Evolutionary conservation across 768 basidiomycete genomes (phyloP), one percentile per base, ranked within the genome.

Genomic region (Xanthoconium stramineum): DNA sequence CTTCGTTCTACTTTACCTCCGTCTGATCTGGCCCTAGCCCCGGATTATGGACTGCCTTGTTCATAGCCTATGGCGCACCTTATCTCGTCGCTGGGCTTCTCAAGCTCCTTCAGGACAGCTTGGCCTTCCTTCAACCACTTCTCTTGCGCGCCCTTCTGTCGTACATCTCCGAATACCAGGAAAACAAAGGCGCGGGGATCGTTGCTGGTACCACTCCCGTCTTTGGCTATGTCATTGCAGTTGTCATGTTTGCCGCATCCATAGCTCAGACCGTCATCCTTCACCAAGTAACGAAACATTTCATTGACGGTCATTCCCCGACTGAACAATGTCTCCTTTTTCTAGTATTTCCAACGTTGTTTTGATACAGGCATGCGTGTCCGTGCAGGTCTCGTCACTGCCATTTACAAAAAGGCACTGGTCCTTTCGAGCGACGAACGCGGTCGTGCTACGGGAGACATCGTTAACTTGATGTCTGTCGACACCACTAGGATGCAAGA

Each of bases 311-410:
- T 7, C 28, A 12, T 47, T 45, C 3, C 13, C 5, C 29, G 6
- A 14, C 43, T 62, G 13, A 61, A 24, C 24, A 24, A 14, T 6
- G 0, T 1, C 4, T 6, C n/a, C 11, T 9, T 12, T 10, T 36
- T 47, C 29, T 58, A 91, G 86, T 96, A 95, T 70, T 95, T 96
- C 71, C 89, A 95, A 73, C 78, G 81, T 3, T 85, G 86, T 46
- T 90, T 82, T 66, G 84, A 89, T 65, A 90, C 89, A 11, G 92
- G 92, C 9, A 96, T 96, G 94, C 86, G 95, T n/a, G 82, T 97
- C 43, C 86, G 94, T 30, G 88, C 91, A 0, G 95, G 94, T 0
- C 80, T 98, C 20, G 84, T 98, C 14, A 85, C 86, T 2, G 82
- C 79, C 5, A 92, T 97, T 50, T 98, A 96, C 75, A 75, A 84